phyloP scores from a whole-genome alignment of 148 eudicot genomes.

The Silene conica region DNA sequence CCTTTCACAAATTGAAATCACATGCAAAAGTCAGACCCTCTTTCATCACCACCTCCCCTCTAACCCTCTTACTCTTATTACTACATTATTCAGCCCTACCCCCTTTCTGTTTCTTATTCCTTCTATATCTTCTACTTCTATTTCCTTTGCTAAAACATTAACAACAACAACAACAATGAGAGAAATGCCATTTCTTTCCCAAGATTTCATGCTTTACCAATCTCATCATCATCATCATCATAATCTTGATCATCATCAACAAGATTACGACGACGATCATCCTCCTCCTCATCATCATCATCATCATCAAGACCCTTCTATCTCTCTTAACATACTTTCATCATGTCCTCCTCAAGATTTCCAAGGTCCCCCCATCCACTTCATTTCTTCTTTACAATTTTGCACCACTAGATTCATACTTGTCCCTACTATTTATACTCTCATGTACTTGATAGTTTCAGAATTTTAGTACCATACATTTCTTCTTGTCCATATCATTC shows the following conservation, averaged over 20 bases:
- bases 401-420: neutral
- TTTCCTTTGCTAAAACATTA: neutral
- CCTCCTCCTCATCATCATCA: conserved; percentile 31
- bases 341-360: conserved; percentile 41
- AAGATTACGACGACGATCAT: conserved; percentile 20
- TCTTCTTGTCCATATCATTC: too few relatives aligned
- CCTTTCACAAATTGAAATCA: conserved; percentile 26
- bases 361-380: conserved; percentile 27
- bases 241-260: conserved; percentile 20
- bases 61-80: neutral
- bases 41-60: neutral
- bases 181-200: conserved; percentile 34
- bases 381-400: neutral
- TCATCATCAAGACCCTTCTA: conserved; percentile 31
- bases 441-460: too few relatives aligned
- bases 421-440: neutral
- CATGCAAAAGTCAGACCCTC: conserved; percentile 36
- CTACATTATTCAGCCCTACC: neutral
- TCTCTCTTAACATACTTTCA: conserved; percentile 29
- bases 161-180: conserved; percentile 21
- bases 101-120: neutral
- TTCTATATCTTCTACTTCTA: neutral
- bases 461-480: too few relatives aligned
- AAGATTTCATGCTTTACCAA: conserved; percentile 30
- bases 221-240: conserved; percentile 19